These are phyloP conservation scores for Podila verticillata DNA, from an alignment of 192 early-diverging fungal species.

Conservation along the genomic window DNA sequence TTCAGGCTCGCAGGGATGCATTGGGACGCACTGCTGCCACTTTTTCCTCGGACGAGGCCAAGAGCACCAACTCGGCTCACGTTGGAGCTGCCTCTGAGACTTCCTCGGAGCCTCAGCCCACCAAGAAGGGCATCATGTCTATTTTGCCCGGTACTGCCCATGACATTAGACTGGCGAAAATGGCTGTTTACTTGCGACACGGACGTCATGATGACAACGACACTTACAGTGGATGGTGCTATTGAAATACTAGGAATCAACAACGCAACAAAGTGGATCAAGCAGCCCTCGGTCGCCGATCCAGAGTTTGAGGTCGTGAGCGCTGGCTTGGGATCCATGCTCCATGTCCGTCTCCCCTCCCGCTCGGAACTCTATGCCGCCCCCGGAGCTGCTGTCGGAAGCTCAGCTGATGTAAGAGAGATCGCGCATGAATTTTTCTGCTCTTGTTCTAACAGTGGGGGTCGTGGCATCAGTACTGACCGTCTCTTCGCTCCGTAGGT, in stretches of 20 bases:
- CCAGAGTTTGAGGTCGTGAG: conserved; percentile 65
- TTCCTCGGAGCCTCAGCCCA: conserved; percentile 5
- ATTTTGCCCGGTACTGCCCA: conserved; percentile 43
- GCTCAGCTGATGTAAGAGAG: conserved; percentile 55
- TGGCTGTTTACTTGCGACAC: no score
- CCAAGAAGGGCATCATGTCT: conserved; percentile 50
- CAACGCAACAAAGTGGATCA: conserved; percentile 51
- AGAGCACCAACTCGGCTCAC: conserved; percentile 1
- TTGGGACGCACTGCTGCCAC: conserved; percentile 7
- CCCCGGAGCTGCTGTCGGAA: conserved; percentile 62
- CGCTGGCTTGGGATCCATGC: conserved; percentile 54
- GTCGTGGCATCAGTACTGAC: background rate
- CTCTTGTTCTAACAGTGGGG: no score
- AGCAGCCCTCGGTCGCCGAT: conserved; percentile 53
- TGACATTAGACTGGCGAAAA: no score
- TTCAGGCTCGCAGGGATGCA: conserved; percentile 46
- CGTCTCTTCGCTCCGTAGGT: conserved; percentile 16
- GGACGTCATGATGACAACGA: no score
- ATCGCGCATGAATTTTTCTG: background rate
- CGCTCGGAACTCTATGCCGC: conserved; percentile 62
- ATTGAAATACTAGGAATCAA: conserved; percentile 42
- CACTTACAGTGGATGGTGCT: background rate
- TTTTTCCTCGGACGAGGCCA: conserved; percentile 7
- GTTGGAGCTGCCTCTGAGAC: background rate
- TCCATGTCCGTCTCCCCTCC: conserved; percentile 60